These are phyloP conservation scores for Stagonosporopsis vannaccii DNA, from an alignment of 2,329 filamentous ascomycete species.

Conservation along the genomic window DNA sequence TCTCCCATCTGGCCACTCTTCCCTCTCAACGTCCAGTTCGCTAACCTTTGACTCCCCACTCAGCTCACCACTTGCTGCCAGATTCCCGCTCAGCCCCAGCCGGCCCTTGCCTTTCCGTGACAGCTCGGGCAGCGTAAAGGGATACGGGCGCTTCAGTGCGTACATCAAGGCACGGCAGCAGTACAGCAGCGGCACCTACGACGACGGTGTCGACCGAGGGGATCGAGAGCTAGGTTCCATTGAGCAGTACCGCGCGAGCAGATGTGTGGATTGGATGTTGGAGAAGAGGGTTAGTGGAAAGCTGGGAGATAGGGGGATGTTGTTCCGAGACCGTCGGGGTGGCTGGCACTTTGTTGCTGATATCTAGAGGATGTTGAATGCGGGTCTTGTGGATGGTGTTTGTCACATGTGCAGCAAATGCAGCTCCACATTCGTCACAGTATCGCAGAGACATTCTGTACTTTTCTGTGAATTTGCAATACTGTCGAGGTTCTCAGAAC, in stretches of 20 bases:
- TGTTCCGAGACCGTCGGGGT: slow-evolving; percentile 26
- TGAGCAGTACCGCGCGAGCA: slow-evolving; percentile 19
- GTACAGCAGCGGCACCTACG: slow-evolving; percentile 1
- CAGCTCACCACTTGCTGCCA: slow-evolving; percentile 21
- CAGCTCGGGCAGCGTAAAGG: slow-evolving; percentile 15
- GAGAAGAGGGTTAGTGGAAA: slow-evolving; percentile 23
- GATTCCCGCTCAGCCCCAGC: slow-evolving; percentile 9
- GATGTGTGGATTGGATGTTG: slow-evolving; percentile 28
- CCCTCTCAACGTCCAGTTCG: slow-evolving; percentile 7
- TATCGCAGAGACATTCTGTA: not conserved
- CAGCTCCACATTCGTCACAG: not conserved
- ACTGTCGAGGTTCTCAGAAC: too few species aligned
- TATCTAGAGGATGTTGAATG: slow-evolving; percentile 10
- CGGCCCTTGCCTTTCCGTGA: slow-evolving; percentile 21
- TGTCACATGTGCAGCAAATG: not conserved
- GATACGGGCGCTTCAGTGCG: slow-evolving; percentile 24
- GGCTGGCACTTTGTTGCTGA: slow-evolving; percentile 27
- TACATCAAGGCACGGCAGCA: slow-evolving; percentile 14
- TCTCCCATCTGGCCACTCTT: slow-evolving; percentile 18
- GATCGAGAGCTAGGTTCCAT: slow-evolving; percentile 24
- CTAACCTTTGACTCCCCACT: slow-evolving; percentile 15
- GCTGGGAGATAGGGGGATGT: slow-evolving; percentile 19
- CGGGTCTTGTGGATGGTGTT: not conserved
- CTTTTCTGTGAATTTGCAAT: not conserved
- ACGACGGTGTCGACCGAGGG: slow-evolving; percentile 16